Percentiles rank a stretch among this genome's conserved stretches.
Conservation (phyloP, 495 filamentous ascomycete genomes). For the Clavariopsis aquatica region DNA sequence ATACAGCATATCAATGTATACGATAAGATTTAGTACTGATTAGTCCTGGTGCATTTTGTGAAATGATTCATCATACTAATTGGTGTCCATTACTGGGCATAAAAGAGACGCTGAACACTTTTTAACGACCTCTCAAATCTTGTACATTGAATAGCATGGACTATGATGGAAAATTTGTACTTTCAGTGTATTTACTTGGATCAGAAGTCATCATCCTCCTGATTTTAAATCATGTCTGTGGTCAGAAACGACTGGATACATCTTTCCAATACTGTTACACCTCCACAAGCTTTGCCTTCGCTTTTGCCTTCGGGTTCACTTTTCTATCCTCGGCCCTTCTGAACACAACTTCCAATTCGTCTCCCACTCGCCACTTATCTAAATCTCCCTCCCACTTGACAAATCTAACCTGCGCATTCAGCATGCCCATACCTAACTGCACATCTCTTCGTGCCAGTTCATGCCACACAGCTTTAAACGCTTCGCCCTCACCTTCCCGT, state of each 20-base stretch:
- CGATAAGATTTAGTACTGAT: neutral
- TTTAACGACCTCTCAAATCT: too few species aligned
- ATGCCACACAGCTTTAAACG: constrained; percentile 21
- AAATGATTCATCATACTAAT: too few species aligned
- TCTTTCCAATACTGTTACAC: neutral
- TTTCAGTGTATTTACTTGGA: too few species aligned
- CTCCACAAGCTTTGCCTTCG: neutral
- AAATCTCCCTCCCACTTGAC: constrained; percentile 26
- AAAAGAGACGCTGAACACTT: too few species aligned
- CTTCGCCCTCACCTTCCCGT: constrained; percentile 21
- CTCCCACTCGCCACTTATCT: constrained; percentile 22
- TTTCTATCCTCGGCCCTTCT: neutral
- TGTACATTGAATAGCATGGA: too few species aligned
- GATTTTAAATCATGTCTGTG: too few species aligned
- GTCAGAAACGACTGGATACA: too few species aligned
- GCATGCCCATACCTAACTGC: neutral
- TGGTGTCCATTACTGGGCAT: too few species aligned
- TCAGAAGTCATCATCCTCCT: too few species aligned
- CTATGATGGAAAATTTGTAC: too few species aligned
- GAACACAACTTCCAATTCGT: constrained; percentile 31
- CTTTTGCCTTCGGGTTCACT: neutral
- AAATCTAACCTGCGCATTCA: constrained; percentile 16
- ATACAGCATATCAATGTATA: neutral
- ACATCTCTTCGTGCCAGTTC: constrained; percentile 14
- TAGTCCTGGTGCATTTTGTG: neutral